Evolutionary conservation across 1,139 yeast genomes (phyloP).

Genomic region (Candida anutae): DNA sequence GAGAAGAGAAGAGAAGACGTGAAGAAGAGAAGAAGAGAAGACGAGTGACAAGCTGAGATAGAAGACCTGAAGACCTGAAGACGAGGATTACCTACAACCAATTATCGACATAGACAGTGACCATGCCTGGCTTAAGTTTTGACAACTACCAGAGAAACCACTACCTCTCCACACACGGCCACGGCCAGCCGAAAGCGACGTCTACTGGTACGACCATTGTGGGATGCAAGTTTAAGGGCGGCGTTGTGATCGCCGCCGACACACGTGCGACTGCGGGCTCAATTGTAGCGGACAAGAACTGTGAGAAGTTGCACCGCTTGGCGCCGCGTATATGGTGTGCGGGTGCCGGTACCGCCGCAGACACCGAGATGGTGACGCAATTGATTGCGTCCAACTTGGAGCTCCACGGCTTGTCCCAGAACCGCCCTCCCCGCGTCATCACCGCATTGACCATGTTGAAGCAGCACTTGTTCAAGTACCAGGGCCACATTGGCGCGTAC

Average conservation of each 20-base stretch:
- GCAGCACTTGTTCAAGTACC: slow-evolving; percentile 93
- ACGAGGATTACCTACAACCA: no score
- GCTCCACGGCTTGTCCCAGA: slow-evolving; percentile 74
- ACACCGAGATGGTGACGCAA: slow-evolving; percentile 94
- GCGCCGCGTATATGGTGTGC: slow-evolving; percentile 98
- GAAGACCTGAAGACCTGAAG: no score
- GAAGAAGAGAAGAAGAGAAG: no score
- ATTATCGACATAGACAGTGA: slow-evolving; percentile 1
- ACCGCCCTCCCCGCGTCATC: slow-evolving; percentile 86
- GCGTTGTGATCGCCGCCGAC: slow-evolving; percentile 97
- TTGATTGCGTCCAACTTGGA: slow-evolving; percentile 86
- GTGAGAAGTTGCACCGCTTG: slow-evolving; percentile 89
- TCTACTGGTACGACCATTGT: slow-evolving; percentile 98
- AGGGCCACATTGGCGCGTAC: slow-evolving; percentile 95
- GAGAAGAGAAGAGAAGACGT: no score
- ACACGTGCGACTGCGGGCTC: slow-evolving; percentile 96
- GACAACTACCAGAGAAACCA: slow-evolving; percentile 89
- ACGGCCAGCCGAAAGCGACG: slow-evolving; percentile 76
- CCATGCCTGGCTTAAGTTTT: slow-evolving; percentile 85
- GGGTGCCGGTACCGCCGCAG: slow-evolving; percentile 99
- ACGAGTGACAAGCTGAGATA: no score
- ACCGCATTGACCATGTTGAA: slow-evolving; percentile 89
- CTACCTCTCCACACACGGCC: slow-evolving; percentile 63
- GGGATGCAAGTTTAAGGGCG: slow-evolving; percentile 85
- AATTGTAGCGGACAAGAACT: slow-evolving; percentile 95